Evolutionary conservation across 106 monocot genomes (phyloP).

Genomic region (Dendrobium nobile): DNA sequence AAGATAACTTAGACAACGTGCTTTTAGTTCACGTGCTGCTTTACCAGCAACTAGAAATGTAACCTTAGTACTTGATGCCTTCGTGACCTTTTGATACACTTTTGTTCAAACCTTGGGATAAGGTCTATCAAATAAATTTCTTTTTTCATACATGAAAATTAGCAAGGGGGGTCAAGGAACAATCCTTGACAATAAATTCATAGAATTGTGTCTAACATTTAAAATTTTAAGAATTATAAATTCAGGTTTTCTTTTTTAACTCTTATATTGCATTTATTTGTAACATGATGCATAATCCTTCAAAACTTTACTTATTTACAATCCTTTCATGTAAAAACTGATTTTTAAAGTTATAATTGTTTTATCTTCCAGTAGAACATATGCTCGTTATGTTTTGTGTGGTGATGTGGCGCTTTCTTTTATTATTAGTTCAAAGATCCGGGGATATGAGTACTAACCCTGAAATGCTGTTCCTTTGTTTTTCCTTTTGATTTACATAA

Average conservation of each 20-base stretch:
- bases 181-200: not conserved
- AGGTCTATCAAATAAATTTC: not conserved
- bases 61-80: not conserved
- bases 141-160: not conserved
- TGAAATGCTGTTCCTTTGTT: not conserved
- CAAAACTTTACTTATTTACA: not conserved
- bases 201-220: not conserved
- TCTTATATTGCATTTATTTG: not conserved
- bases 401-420: not conserved
- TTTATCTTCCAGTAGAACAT: not conserved
- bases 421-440: not conserved
- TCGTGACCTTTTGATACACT: not conserved
- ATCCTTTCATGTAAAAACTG: not conserved
- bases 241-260: not conserved
- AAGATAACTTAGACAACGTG: not conserved
- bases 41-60: not conserved
- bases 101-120: not conserved
- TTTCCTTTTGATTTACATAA: not conserved
- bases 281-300: not conserved
- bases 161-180: not conserved
- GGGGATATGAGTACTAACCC: not conserved
- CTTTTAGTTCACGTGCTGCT: not conserved
- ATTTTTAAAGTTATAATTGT: not conserved
- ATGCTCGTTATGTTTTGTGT: not conserved
- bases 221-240: not conserved